A percentile compares a stretch with the other conserved stretches of the same genome.
These are phyloP conservation scores for Hypoxylon sp. DNA, from an alignment of 2,329 filamentous ascomycete genomes.

Conservation along the genomic window DNA sequence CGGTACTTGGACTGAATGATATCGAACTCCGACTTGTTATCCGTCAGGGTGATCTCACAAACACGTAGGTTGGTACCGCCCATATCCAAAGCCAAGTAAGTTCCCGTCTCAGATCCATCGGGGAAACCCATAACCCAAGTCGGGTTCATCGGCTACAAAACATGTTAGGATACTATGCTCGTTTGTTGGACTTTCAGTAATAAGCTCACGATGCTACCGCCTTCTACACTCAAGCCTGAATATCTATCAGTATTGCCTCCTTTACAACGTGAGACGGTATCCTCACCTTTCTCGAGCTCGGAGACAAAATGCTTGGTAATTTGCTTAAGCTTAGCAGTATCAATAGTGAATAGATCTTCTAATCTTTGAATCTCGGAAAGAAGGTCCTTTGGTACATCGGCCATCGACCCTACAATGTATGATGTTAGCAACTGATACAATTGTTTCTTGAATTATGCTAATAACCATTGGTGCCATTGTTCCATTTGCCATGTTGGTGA, in stretches of 20 bases:
- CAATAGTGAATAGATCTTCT: slow-evolving; percentile 86
- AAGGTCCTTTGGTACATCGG: slow-evolving; percentile 89
- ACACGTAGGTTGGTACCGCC: slow-evolving; percentile 96
- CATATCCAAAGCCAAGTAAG: slow-evolving; percentile 92
- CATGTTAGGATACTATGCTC: slow-evolving; percentile 30
- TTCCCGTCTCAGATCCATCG: slow-evolving; percentile 87
- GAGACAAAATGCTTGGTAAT: slow-evolving; percentile 90
- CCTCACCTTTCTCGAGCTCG: slow-evolving; percentile 84
- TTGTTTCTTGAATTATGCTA: not conserved
- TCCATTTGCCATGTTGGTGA: slow-evolving; percentile 26
- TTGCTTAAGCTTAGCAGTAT: slow-evolving; percentile 83
- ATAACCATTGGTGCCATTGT: slow-evolving; percentile 22
- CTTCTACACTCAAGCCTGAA: slow-evolving; percentile 83
- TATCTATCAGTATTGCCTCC: slow-evolving; percentile 28
- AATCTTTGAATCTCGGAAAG: slow-evolving; percentile 82
- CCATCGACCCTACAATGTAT: slow-evolving; percentile 78
- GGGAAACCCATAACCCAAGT: slow-evolving; percentile 96
- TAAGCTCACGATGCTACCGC: slow-evolving; percentile 86
- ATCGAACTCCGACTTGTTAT: slow-evolving; percentile 90
- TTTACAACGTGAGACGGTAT: slow-evolving; percentile 30
- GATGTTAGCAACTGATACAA: slow-evolving; percentile 13
- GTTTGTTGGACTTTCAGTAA: not conserved
- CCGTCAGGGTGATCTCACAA: slow-evolving; percentile 89
- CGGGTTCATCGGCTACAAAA: slow-evolving; percentile 88
- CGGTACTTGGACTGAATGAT: slow-evolving; percentile 97